Conservation (phyloP, 345 rosid species). For the Aquilaria yunnanensis region DNA sequence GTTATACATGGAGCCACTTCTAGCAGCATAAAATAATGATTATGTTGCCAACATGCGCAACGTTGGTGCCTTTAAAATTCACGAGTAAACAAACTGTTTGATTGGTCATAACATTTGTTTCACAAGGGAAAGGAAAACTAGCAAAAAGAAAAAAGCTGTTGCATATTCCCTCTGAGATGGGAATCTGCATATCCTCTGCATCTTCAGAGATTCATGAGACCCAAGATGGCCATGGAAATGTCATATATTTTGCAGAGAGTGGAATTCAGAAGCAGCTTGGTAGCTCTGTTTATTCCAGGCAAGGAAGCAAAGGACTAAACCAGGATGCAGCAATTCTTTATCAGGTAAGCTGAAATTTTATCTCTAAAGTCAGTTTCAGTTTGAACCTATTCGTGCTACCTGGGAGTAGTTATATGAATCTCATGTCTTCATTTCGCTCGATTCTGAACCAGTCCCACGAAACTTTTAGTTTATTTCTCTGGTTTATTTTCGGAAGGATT, state of each 20-base stretch:
- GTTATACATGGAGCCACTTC: no score
- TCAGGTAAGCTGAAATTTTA: slow-evolving; percentile 27
- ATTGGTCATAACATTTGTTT: no score
- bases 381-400: neutral
- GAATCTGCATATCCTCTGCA: slow-evolving; percentile 20
- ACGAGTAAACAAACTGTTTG: no score
- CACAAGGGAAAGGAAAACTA: no score
- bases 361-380: neutral
- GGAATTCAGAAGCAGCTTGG: slow-evolving; percentile 8
- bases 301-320: slow-evolving; percentile 72
- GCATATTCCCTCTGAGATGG: neutral
- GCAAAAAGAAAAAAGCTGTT: no score
- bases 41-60: no score
- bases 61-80: no score
- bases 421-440: no score
- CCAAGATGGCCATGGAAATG: slow-evolving; percentile 20
- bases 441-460: neutral
- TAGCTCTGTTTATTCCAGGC: slow-evolving; percentile 52
- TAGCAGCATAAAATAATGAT: no score
- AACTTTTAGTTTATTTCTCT: neutral
- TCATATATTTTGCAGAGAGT: neutral
- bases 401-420: no score
- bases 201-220: slow-evolving; percentile 19
- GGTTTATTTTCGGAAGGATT: slow-evolving; percentile 30
- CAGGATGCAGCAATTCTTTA: slow-evolving; percentile 77